Evolutionary conservation across 2,329 filamentous ascomycete species (phyloP).

Genomic region (Celoporthe dispersa): DNA sequence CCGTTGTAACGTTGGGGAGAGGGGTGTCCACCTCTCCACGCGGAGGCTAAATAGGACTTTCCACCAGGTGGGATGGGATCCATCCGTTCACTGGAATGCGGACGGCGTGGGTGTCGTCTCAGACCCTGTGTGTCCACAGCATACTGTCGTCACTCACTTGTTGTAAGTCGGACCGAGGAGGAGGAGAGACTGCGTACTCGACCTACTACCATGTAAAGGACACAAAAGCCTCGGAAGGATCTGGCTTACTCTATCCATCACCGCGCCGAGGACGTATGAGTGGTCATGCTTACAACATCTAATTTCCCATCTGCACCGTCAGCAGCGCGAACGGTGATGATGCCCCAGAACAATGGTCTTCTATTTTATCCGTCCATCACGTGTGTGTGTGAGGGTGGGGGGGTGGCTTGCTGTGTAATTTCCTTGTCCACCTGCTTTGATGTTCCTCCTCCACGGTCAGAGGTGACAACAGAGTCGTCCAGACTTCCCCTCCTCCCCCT

Average conservation of each 20-base stretch:
- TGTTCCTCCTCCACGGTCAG: neutral
- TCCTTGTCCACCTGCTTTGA: neutral
- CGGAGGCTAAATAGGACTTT: neutral
- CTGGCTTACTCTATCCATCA: neutral
- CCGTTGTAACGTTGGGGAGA: slow-evolving; percentile 2
- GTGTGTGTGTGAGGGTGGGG: neutral
- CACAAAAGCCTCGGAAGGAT: neutral
- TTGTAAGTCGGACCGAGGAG: too few relatives aligned
- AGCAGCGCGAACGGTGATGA: neutral
- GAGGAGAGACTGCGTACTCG: too few relatives aligned
- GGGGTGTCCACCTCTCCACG: slow-evolving; percentile 3
- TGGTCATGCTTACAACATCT: neutral
- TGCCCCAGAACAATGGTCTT: neutral
- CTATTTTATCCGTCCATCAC: neutral
- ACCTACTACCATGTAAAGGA: too few relatives aligned
- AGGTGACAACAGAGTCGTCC: neutral
- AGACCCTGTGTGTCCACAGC: neutral
- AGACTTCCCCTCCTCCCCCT: too few relatives aligned
- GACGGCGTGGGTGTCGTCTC: neutral
- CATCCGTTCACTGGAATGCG: slow-evolving; percentile 1
- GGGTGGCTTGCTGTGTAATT: neutral
- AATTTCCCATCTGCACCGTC: slow-evolving; percentile 1
- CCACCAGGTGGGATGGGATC: neutral
- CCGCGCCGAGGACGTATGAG: neutral
- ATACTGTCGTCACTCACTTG: neutral